Percentiles rank a stretch among this genome's conserved stretches.
phyloP scores from a whole-genome alignment of 805 yeast species.

The Nakazawaea ambrosiae region DNA sequence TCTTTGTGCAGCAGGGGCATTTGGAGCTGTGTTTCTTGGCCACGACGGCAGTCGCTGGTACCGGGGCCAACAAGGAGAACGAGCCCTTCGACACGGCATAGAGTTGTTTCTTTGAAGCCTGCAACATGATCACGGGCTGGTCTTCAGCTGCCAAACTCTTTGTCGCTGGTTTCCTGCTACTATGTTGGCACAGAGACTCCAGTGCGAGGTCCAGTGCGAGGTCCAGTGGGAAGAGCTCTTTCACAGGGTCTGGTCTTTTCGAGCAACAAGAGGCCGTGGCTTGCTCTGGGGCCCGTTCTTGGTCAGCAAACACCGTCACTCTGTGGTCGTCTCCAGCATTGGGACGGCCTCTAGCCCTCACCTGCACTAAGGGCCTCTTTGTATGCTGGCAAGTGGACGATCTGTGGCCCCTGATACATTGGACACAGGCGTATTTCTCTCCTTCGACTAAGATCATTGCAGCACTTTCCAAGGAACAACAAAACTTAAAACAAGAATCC shows the following conservation, averaged over 20 bases:
- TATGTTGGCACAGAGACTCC: background rate
- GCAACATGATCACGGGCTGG: conserved; percentile 23
- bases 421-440: conserved; percentile 74
- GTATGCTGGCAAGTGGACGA: conserved; percentile 83
- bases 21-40: background rate
- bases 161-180: too few species aligned
- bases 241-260: background rate
- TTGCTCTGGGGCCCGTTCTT: background rate
- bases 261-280: background rate
- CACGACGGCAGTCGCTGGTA: conserved; percentile 10
- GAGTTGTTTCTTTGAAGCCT: conserved; percentile 28
- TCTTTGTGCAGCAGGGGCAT: background rate
- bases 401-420: conserved; percentile 90
- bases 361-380: conserved; percentile 73
- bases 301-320: conserved; percentile 51
- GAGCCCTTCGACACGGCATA: conserved; percentile 27
- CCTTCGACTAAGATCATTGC: conserved; percentile 73
- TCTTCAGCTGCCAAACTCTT: conserved; percentile 8
- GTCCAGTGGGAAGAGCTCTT: conserved; percentile 10
- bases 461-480: too few species aligned
- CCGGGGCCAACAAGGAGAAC: conserved; percentile 25
- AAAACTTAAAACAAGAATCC: too few species aligned
- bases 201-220: background rate
- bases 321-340: conserved; percentile 49
- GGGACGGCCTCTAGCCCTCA: conserved; percentile 88